These are phyloP conservation scores for Avena atlantica DNA, from an alignment of 176 grass and related monocot genomes.

Conservation along the genomic window DNA sequence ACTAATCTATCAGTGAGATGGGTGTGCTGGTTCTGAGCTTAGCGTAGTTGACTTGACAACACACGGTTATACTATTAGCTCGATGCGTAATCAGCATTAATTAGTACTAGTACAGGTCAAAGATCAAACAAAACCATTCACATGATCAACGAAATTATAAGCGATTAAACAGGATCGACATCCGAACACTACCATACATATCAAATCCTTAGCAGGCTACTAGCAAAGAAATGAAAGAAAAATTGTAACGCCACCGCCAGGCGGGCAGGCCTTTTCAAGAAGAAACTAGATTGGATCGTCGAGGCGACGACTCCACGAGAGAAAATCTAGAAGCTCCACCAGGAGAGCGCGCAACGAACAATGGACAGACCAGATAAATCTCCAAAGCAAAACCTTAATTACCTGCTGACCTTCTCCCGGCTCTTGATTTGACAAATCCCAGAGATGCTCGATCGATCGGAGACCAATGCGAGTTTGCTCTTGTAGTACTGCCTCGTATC, in stretches of 20 bases:
- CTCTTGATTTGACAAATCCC: background rate
- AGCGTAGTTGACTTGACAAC: conserved; percentile 26
- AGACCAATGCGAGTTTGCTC: background rate
- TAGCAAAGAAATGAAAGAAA: background rate
- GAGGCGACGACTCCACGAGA: background rate
- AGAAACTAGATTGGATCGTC: conserved; percentile 26
- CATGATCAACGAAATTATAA: background rate
- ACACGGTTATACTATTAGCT: background rate
- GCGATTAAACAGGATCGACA: background rate
- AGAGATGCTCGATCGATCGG: background rate
- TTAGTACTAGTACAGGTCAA: background rate
- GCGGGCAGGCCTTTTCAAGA: background rate
- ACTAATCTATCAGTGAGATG: conserved; percentile 1
- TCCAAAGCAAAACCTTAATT: background rate
- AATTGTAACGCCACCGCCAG: background rate
- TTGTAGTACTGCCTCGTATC: background rate
- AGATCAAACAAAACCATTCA: background rate
- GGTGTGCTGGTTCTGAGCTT: background rate
- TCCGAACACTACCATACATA: background rate
- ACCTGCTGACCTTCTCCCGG: conserved; percentile 8
- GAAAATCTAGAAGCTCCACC: background rate
- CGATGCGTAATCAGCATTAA: background rate
- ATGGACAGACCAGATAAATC: background rate
- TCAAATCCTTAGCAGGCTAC: background rate
- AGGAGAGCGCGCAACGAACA: background rate